Conservation (phyloP, 2,329 filamentous ascomycete species). For the Dactylellina sp. region DNA sequence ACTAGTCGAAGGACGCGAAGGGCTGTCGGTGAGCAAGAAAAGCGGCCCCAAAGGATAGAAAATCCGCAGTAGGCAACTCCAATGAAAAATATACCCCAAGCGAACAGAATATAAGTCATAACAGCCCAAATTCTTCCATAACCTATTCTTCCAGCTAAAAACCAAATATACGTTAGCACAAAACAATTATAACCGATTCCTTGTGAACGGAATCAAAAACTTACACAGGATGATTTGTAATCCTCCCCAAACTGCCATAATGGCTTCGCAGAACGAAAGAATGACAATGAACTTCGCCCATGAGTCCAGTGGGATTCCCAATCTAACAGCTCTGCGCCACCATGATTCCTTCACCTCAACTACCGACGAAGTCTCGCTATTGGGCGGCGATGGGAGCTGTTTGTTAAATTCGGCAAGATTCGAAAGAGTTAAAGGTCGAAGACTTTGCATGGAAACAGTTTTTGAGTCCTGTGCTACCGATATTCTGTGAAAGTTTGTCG, state of each 20-base stretch:
- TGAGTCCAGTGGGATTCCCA: constrained; percentile 39
- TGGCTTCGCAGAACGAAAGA: constrained; percentile 49
- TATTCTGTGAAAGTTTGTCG: constrained; percentile 31
- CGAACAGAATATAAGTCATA: constrained; percentile 33
- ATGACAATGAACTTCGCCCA: constrained; percentile 50
- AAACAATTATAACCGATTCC: neutral
- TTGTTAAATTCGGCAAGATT: constrained; percentile 46
- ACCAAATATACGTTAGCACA: neutral
- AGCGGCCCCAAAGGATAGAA: constrained; percentile 48
- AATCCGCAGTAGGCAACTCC: constrained; percentile 40
- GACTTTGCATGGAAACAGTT: constrained; percentile 14
- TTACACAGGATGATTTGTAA: constrained; percentile 53
- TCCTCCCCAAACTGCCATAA: constrained; percentile 54
- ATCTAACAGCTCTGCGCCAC: constrained; percentile 38
- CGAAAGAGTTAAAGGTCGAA: constrained; percentile 41
- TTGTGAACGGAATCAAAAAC: neutral
- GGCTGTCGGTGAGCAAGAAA: constrained; percentile 38
- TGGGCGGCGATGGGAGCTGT: constrained; percentile 39
- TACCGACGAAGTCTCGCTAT: constrained; percentile 32
- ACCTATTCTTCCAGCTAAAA: constrained; percentile 44
- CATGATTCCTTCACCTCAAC: constrained; percentile 25
- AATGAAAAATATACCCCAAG: constrained; percentile 38
- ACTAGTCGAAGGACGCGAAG: constrained; percentile 34
- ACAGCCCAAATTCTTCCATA: constrained; percentile 46
- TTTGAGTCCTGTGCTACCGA: constrained; percentile 15